Base-by-base conservation (phyloP, 108 stramenopile genomes). In the Nitzschia sp. region DNA sequence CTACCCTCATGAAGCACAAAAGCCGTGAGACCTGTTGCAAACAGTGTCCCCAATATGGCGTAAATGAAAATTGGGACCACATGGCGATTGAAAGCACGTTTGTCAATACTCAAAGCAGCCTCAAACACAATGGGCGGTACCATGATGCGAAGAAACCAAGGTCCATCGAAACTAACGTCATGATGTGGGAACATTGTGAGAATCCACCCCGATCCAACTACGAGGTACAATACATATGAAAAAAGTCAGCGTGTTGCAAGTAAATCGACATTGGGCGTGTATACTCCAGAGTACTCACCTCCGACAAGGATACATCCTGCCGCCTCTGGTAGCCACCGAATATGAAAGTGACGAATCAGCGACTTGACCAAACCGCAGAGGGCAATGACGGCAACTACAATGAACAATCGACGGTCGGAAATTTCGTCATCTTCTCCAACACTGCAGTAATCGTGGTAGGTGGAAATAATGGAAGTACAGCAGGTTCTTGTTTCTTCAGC, bases 111-210 rank as follows among this genome's bases (percentile, higher is more conserved):
- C 42, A 94, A 70, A 12, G 92, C 92, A 3, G 92, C 92, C 64
- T 94, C 89, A 51, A 94, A 94, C 26, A 94, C 81, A 54, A 95
- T 95, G n/a, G 94, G 94, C 15, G 94, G 94, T 10, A 95, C 88
- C 79, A 95, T 75, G 25, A 95, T 86, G 19, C 90, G 80, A 25
- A 95, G 70, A 69, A 95, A 95, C 86, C 90, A 88, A 37, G 86
- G 76, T 10, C 85, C 88, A 67, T 92, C 90, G 72, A 95, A 95
- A 22, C 83, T 80, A 61, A 92, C 74, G 46, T 86, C 86, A 53
- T 90, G 75, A 61, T 92, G 86, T 10, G 94, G 90, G 48, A 83
- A 78, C 67, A 77, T 79, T 38, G 84, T 68, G 21, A 89, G 39
- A 25, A 86, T 74, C 29, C 79, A 76, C 38, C 88, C 91, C n/a